phyloP scores from a whole-genome alignment of 352 stramenopile species.

The Pythium folliculosum region DNA sequence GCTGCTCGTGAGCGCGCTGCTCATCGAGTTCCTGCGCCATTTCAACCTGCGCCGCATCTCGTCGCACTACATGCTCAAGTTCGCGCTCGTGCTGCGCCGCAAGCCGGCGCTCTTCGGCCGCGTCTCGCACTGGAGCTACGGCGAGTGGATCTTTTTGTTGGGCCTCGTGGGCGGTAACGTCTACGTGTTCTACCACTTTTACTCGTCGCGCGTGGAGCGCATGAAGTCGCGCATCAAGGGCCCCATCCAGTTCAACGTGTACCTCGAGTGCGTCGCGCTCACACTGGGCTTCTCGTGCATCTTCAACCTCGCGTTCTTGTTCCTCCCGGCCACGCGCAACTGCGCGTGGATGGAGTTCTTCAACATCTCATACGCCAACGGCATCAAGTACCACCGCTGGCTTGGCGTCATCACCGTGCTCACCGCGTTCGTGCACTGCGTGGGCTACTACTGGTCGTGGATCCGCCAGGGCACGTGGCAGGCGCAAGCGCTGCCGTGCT shows the following conservation, averaged over 20 bases:
- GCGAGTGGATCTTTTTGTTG: slow-evolving; percentile 43
- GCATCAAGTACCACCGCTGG: slow-evolving; percentile 44
- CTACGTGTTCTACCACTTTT: slow-evolving; percentile 24
- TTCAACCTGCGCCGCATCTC: slow-evolving; percentile 42
- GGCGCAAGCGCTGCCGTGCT: slow-evolving; percentile 37
- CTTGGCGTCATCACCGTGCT: slow-evolving; percentile 29
- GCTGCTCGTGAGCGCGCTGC: slow-evolving; percentile 36
- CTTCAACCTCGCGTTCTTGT: slow-evolving; percentile 50
- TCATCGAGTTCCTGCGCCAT: slow-evolving; percentile 42
- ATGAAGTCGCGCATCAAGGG: too few relatives aligned
- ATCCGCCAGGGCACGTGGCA: slow-evolving; percentile 27
- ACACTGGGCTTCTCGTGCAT: slow-evolving; percentile 35
- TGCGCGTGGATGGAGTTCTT: slow-evolving; percentile 49
- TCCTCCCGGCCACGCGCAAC: slow-evolving; percentile 39
- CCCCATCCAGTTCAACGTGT: too few relatives aligned
- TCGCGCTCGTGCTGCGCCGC: slow-evolving; percentile 44
- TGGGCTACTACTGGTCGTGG: slow-evolving; percentile 35
- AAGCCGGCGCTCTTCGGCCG: slow-evolving; percentile 36
- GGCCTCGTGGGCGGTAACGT: slow-evolving; percentile 29
- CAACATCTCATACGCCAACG: slow-evolving; percentile 48
- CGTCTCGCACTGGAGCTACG: slow-evolving; percentile 39
- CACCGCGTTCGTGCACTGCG: slow-evolving; percentile 26
- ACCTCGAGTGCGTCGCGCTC: slow-evolving; percentile 28
- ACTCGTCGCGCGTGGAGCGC: too few relatives aligned
- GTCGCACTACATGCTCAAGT: slow-evolving; percentile 30